Conservation (phyloP, 1,284 basidiomycete genomes). For the Athelia sp. region DNA sequence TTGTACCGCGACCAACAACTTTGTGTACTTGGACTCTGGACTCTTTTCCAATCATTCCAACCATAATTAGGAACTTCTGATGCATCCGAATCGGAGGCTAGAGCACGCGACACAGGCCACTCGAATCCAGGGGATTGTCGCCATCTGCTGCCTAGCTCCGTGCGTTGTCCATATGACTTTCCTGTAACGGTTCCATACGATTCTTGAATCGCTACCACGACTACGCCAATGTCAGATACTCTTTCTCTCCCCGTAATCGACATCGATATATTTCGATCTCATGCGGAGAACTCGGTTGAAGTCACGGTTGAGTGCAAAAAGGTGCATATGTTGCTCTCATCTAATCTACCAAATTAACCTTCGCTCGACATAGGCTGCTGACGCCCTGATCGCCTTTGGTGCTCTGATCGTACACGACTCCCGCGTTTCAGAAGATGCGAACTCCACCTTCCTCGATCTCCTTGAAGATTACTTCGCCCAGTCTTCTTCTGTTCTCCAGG, state of each 20-base stretch:
- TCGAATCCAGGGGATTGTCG: neutral
- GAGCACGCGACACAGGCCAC: neutral
- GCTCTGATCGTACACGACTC: constrained; percentile 81
- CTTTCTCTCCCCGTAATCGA: constrained; percentile 62
- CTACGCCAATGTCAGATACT: constrained; percentile 16
- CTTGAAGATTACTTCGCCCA: constrained; percentile 88
- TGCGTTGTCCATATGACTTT: neutral
- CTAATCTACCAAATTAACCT: neutral
- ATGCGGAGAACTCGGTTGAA: constrained; percentile 39
- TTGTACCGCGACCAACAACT: neutral
- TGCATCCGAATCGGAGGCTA: constrained; percentile 1
- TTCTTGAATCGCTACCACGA: neutral
- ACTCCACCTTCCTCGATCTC: constrained; percentile 74
- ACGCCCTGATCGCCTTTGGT: constrained; percentile 77
- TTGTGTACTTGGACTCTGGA: no score
- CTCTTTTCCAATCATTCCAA: no score
- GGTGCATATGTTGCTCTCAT: constrained; percentile 28
- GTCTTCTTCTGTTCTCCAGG: constrained; percentile 50
- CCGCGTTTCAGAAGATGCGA: constrained; percentile 78
- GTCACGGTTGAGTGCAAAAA: constrained; percentile 61
- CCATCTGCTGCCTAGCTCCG: neutral
- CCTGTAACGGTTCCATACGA: constrained; percentile 13
- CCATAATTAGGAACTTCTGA: no score
- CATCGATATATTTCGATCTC: constrained; percentile 66
- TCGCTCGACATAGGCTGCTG: constrained; percentile 52